Base-by-base conservation (phyloP, 371 early-diverging fungal genomes). In the Capillidium rhysosporum region DNA sequence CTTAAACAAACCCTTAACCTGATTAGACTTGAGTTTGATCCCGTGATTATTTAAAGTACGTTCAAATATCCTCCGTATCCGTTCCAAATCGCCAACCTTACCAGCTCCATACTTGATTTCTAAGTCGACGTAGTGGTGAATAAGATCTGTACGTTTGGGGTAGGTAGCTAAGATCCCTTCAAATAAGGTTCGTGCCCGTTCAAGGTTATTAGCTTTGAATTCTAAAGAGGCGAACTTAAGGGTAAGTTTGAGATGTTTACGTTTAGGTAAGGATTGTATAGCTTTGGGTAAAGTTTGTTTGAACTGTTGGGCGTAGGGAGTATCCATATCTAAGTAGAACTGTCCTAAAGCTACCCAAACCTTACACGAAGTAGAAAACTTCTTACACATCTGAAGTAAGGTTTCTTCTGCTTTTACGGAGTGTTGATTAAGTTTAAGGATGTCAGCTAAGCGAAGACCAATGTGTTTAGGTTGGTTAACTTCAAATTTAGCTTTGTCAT, bases 1-100 rank as follows among this genome's bases (percentile, higher is more conserved):
- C 70, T 95, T 95, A 71, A 95, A 95, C 63, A 97, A 77, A 72
- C 87, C 90, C 67, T 93, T 96, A 86, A 93, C 88, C 78, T 92
- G 89, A 69, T 90, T 92, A 29, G 92, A 80, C n/a, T 90, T 88
- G 56, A 86, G 71, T 4, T 12, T 12, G 4, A 7, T 34, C 4
- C 46, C 23, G 65, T 89, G 88, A 71, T 86, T 65, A 16, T 76
- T 71, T 21, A 86, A 78, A 34, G 86, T 79, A 31, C 93, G 84
- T 56, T 89, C 83, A 69, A 93, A 96, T 46, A 97, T 64, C 12
- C 84, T 81, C 58, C 91, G 85, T 61, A 45, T 56, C 25, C 54
- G 46, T 56, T 47, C 20, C 16, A 53, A 52, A 57, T 40, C 49
- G 24, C 12, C 18, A 43, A 38, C 43, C 10, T 10, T 74, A 43